Evolutionary conservation across 148 eudicot species (phyloP).

Genomic region (Persicaria maculosa): DNA sequence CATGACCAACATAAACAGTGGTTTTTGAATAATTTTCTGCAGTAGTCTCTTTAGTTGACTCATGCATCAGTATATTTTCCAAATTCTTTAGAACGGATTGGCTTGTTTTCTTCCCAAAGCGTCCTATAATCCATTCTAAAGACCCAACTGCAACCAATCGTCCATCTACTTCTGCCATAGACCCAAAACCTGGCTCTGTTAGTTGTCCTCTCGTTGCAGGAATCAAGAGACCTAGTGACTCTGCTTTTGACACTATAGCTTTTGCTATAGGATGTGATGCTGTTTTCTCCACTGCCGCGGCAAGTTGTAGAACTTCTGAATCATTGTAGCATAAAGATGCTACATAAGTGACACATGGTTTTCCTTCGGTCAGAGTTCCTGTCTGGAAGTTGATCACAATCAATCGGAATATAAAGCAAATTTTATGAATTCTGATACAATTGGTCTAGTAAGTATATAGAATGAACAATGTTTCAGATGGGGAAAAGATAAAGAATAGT

Average conservation of each 20-base stretch:
- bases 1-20: constrained; percentile 79
- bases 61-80: constrained; percentile 42
- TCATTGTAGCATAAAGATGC: constrained; percentile 40
- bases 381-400: constrained; percentile 42
- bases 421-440: neutral
- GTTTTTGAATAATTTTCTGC: constrained; percentile 56
- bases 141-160: constrained; percentile 81
- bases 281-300: constrained; percentile 97
- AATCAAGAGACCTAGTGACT: constrained; percentile 47
- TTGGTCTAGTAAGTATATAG: neutral
- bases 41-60: constrained; percentile 22
- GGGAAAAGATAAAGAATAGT: neutral
- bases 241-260: constrained; percentile 75
- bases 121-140: constrained; percentile 68
- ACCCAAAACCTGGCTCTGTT: constrained; percentile 90
- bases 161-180: constrained; percentile 92
- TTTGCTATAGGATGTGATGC: constrained; percentile 91
- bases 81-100: constrained; percentile 35
- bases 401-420: neutral
- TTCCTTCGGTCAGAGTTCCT: constrained; percentile 96
- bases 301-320: constrained; percentile 68
- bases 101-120: constrained; percentile 47
- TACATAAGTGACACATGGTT: constrained; percentile 72
- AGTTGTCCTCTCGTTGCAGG: constrained; percentile 69
- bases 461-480: neutral